These are phyloP conservation scores for Chaetomium olivaceum DNA, from an alignment of 2,329 filamentous ascomycete genomes.

Conservation along the genomic window DNA sequence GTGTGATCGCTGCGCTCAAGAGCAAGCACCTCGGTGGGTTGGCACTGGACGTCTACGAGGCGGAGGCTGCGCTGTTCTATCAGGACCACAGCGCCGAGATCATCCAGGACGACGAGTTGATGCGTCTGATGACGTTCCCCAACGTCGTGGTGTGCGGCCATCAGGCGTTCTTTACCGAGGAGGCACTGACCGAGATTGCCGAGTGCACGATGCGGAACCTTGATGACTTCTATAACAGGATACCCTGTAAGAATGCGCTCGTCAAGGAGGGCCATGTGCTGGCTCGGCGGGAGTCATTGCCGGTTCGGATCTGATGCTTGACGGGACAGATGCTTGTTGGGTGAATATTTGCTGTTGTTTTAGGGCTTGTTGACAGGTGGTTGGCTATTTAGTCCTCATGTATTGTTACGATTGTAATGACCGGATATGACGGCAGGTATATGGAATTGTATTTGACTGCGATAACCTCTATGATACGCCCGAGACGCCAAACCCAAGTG, in stretches of 20 bases:
- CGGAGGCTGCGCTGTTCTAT: slow-evolving; percentile 64
- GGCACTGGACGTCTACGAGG: slow-evolving; percentile 69
- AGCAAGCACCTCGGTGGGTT: slow-evolving; percentile 59
- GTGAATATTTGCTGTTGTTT: neutral
- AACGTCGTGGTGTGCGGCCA: slow-evolving; percentile 68
- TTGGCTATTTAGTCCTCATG: neutral
- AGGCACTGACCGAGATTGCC: slow-evolving; percentile 65
- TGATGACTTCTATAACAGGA: slow-evolving; percentile 43
- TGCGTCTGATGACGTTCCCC: slow-evolving; percentile 66
- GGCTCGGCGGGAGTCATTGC: slow-evolving; percentile 36
- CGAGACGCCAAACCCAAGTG: neutral
- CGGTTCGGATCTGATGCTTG: slow-evolving; percentile 39
- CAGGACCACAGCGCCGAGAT: slow-evolving; percentile 64
- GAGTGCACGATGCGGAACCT: slow-evolving; percentile 60
- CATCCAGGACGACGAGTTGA: slow-evolving; percentile 66
- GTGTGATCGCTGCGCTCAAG: slow-evolving; percentile 63
- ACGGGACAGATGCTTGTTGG: neutral
- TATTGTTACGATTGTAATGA: neutral
- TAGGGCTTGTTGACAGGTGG: neutral
- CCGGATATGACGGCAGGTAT: neutral
- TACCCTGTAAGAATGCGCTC: slow-evolving; percentile 44
- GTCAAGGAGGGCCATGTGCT: slow-evolving; percentile 33
- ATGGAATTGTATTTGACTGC: neutral
- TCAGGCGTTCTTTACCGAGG: slow-evolving; percentile 68
- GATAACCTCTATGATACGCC: neutral